These are phyloP conservation scores for Melastoma malabathricum DNA, from an alignment of 345 rosid species.

Conservation along the genomic window DNA sequence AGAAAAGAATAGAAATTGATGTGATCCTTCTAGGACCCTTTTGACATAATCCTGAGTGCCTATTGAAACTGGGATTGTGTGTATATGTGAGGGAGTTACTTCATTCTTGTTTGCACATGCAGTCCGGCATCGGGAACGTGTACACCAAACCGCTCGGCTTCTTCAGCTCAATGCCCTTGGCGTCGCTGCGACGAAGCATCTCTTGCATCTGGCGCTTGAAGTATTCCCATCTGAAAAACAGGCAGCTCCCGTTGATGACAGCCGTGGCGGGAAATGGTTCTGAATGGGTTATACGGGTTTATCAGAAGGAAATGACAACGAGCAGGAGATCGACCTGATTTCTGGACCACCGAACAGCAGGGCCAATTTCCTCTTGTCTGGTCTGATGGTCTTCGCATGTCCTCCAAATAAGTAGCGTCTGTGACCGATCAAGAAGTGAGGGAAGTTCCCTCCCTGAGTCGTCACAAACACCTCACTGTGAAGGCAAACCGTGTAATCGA, in stretches of 20 bases:
- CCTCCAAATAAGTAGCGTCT: slow-evolving; percentile 84
- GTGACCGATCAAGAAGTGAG: slow-evolving; percentile 94
- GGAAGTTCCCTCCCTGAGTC: slow-evolving; percentile 97
- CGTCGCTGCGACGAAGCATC: slow-evolving; percentile 64
- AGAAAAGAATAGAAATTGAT: background rate
- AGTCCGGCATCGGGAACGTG: slow-evolving; percentile 93
- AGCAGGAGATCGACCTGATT: slow-evolving; percentile 35
- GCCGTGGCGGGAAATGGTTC: too few relatives aligned
- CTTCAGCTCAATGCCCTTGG: slow-evolving; percentile 56
- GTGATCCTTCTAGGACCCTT: background rate
- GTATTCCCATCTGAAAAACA: slow-evolving; percentile 52
- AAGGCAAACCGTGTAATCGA: slow-evolving; percentile 86
- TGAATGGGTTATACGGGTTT: background rate
- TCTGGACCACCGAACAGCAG: slow-evolving; percentile 68
- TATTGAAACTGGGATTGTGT: too few relatives aligned
- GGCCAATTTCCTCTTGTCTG: slow-evolving; percentile 83
- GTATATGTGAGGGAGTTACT: background rate
- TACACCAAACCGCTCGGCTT: slow-evolving; percentile 63
- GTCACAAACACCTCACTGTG: slow-evolving; percentile 92
- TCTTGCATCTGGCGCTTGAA: slow-evolving; percentile 72
- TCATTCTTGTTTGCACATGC: slow-evolving; percentile 66
- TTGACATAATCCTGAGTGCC: too few relatives aligned
- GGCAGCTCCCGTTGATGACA: too few relatives aligned
- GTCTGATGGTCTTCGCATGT: slow-evolving; percentile 78
- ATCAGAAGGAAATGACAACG: background rate